Evolutionary conservation across 495 filamentous ascomycete species (phyloP), one percentile per base, ranked within the genome.

Genomic region (Tetracladium marchalianum): DNA sequence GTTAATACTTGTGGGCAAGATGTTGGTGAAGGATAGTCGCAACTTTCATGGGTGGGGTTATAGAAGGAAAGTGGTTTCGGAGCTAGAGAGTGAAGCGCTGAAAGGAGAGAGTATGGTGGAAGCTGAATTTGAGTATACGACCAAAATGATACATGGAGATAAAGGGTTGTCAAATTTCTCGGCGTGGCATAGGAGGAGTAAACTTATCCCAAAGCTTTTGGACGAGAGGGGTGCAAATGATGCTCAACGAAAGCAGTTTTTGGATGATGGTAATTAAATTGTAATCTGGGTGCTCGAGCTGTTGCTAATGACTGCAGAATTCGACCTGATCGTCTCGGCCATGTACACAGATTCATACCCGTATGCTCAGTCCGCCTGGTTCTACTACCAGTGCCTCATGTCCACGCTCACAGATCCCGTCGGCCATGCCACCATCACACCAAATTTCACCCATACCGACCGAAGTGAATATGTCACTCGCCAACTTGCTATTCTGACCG

Each of bases 11-110:
- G 84, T 85, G 12, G 72, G 76, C 41, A 90, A 90, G 62, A 93
- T 97, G 88, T 71, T 97, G 33, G 74, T 66, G 15, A 73, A 82
- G 22, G 92, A 99, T 65, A 82, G 75, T 49, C 78, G 92, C 37
- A 99, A 99, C 61, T 99, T 97, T 58, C 90, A 96, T 53, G 92
- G 89, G 16, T 99, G 92, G 92, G 84, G 85, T 35, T 99, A 99
- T 56, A 74, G 92, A 31, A 77, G 86, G 33, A 71, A 76, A 36
- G 80, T 95, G 5, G 78, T 95, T 24, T 62, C 66, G 13, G 66
- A 75, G 36, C 65, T 97, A 9, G 84, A 92, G 62, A 74, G 71
- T 33, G 50, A 70, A 11, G 63, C 58, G 16, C 65, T 77, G 5
- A 57, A 61, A 1, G 72, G 72, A 5, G 57, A 58, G 15, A 80